Base-by-base conservation (phyloP, 2,329 filamentous ascomycete species). In the Penicillium aurantiogriseum region DNA sequence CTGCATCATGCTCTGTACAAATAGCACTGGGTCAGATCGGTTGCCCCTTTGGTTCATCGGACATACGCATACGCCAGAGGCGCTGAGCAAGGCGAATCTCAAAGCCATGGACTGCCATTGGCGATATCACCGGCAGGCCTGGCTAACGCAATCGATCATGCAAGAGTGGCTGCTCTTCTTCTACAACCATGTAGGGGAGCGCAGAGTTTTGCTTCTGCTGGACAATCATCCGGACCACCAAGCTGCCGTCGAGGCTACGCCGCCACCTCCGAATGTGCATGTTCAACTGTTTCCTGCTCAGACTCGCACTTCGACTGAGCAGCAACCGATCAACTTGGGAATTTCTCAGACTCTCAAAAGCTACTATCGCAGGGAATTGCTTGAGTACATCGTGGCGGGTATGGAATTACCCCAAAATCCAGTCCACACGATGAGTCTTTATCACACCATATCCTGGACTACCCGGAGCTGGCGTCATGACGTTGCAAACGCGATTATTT, bases 11-110 rank as follows among this genome's bases (percentile, higher is more conserved):
- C 55, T 66, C 11, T 50, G 67, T 54, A 51, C 55, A 48, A 35
- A 70, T 62, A 54, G 58, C 58, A 64, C 67, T 40, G 66, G 62
- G 5, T 61, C 66, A 27, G 67, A 70, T 42, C 63, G 65, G 13
- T 56, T 67, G 15, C 64, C 62, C 31, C 52, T 67, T 15, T 64
- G 60, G 51, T 54, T 64, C 33, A 64, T 70, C 43, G 63, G 64
- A 9, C 62, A 58, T 46, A 55, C 60, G n/a, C 45, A 60, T 21
- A 63, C 42, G n/a, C 68, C 67, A 5, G 46, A 53, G 13, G 56
- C 65, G 13, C 62, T 71, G 35, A 25, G 60, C n/a, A 48, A 55
- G 8, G 58, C 66, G 15, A 71, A 70, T 51, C 54, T 64, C 5
- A 51, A 63, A 27, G 64, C 68, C 29, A 56, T 70, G 10, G 61